Conservation (phyloP, 83 land plant species). For the Diphasiastrum complanatum region DNA sequence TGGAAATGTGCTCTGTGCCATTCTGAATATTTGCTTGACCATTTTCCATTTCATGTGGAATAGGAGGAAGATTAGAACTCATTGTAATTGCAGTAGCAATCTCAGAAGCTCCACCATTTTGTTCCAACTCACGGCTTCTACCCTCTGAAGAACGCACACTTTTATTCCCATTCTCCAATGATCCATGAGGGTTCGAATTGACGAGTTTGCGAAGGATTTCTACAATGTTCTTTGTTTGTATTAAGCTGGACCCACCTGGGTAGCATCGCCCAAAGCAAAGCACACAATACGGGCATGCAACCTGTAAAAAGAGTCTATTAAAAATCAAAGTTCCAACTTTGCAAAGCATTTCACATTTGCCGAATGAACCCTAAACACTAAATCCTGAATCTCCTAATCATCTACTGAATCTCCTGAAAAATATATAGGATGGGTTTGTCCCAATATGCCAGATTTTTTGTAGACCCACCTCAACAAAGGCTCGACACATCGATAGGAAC, state of each 20-base stretch:
- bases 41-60: no score
- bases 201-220: slow-evolving; percentile 14
- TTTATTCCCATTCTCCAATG: no score
- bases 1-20: no score
- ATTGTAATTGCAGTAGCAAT: no score
- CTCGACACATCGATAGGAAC: slow-evolving; percentile 79
- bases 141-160: no score
- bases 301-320: slow-evolving; percentile 16
- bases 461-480: slow-evolving; percentile 70
- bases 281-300: slow-evolving; percentile 32
- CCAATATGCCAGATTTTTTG: background rate
- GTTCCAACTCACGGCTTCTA: no score
- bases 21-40: no score
- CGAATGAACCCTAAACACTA: slow-evolving; percentile 39
- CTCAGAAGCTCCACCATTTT: no score
- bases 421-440: background rate
- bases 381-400: slow-evolving; percentile 13
- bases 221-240: slow-evolving; percentile 3
- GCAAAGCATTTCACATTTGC: slow-evolving; percentile 9
- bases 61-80: no score
- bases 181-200: no score
- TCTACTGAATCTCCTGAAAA: background rate
- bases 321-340: background rate
- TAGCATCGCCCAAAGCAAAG: slow-evolving; percentile 30
- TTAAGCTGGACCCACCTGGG: slow-evolving; percentile 15